Evolutionary conservation across 2,329 filamentous ascomycete species (phyloP).

Genomic region (Phoma sp.): DNA sequence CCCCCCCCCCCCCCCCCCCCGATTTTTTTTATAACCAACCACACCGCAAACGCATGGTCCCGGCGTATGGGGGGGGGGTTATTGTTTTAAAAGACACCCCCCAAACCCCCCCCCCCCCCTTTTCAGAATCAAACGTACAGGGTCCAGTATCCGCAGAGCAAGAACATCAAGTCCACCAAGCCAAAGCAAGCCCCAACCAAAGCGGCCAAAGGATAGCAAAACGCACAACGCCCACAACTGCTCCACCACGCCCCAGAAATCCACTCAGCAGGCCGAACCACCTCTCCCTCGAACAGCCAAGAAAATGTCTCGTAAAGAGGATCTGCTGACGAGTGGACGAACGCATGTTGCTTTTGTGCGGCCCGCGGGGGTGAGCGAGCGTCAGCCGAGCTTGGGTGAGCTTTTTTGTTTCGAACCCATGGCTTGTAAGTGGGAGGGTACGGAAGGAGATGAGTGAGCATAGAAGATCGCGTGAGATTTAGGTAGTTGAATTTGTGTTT

Average conservation of each 20-base stretch:
- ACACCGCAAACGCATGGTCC: no score
- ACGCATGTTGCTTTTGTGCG: constrained; percentile 7
- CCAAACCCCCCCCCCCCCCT: no score
- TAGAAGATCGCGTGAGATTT: not conserved
- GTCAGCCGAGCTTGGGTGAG: constrained; percentile 1
- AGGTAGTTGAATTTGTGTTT: not conserved
- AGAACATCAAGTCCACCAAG: no score
- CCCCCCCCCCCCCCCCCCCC: no score
- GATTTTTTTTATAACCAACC: no score
- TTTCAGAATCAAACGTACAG: not conserved
- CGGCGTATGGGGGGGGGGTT: no score
- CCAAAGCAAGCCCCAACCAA: not conserved
- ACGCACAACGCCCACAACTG: constrained; percentile 10
- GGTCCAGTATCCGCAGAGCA: not conserved
- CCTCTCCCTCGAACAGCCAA: not conserved
- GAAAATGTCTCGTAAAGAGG: not conserved
- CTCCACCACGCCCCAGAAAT: not conserved
- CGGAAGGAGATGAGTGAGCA: not conserved
- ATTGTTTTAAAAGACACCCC: no score
- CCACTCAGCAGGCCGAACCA: not conserved
- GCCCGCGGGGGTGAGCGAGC: not conserved
- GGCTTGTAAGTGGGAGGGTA: not conserved
- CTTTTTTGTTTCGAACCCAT: constrained; percentile 7
- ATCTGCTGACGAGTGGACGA: not conserved
- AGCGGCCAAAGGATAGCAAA: no score